Conservation (phyloP, 306 rosid genomes). For the Cajanus cajan region DNA sequence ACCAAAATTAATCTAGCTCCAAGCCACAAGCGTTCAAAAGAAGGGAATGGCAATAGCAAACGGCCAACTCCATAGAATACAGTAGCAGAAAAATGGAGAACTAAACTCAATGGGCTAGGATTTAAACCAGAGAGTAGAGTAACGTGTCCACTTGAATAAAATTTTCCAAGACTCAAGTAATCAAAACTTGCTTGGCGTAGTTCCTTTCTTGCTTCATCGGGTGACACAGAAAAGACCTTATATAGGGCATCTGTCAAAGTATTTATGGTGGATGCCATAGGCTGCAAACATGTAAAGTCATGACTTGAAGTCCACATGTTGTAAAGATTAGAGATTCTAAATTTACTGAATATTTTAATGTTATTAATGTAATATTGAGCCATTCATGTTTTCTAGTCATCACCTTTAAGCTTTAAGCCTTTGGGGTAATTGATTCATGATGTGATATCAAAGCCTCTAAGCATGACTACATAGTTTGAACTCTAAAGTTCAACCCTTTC, state of each 20-base stretch:
- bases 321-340: not conserved
- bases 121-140: conserved; percentile 62
- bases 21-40: conserved; percentile 51
- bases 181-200: conserved; percentile 61
- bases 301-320: not conserved
- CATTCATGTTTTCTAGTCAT: not conserved
- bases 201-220: conserved; percentile 47
- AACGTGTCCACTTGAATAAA: conserved; percentile 47
- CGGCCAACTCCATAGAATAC: conserved; percentile 68
- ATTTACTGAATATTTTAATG: not conserved
- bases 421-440: not conserved
- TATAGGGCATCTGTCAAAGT: conserved; percentile 62
- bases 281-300: conserved; percentile 39
- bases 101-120: conserved; percentile 57
- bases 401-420: not conserved
- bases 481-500: not conserved
- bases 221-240: conserved; percentile 50
- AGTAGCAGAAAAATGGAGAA: conserved; percentile 70
- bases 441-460: not conserved
- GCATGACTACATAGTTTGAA: not conserved
- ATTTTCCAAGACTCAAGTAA: conserved; percentile 54
- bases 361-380: not conserved
- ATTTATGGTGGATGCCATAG: conserved; percentile 61
- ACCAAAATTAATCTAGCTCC: conserved; percentile 64
- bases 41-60: conserved; percentile 66